phyloP scores from a whole-genome alignment of 1,284 basidiomycete genomes.

The Violaceomyces palustris region DNA sequence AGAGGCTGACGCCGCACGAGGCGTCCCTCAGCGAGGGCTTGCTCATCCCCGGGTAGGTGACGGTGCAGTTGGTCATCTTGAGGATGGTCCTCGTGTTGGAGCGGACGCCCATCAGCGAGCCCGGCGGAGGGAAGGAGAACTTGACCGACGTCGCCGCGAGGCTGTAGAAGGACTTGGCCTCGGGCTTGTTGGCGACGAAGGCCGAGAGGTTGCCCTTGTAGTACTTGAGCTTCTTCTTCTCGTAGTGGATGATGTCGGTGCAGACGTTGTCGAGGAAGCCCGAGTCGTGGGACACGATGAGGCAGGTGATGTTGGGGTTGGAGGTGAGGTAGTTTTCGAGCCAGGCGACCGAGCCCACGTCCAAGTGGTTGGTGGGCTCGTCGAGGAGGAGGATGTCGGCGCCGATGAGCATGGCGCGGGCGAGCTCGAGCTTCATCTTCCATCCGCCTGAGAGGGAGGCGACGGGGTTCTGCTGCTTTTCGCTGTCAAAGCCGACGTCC shows the following conservation, averaged over 20 bases:
- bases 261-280: constrained; percentile 95
- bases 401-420: constrained; percentile 54
- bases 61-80: constrained; percentile 86
- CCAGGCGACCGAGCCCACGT: constrained; percentile 86
- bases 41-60: constrained; percentile 83
- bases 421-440: constrained; percentile 93
- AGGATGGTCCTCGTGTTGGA: constrained; percentile 94
- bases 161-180: constrained; percentile 95
- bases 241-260: constrained; percentile 97
- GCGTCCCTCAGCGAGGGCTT: constrained; percentile 81
- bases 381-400: constrained; percentile 89
- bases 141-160: constrained; percentile 90
- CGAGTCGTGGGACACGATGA: constrained; percentile 97
- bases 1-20: constrained; percentile 86
- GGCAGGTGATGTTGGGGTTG: constrained; percentile 63
- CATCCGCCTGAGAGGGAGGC: constrained; percentile 92
- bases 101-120: constrained; percentile 92
- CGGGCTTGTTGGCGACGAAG: constrained; percentile 86
- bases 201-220: constrained; percentile 89
- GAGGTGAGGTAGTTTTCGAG: constrained; percentile 71
- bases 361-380: constrained; percentile 72
- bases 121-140: constrained; percentile 93
- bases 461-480: constrained; percentile 76
- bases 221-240: constrained; percentile 90
- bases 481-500: constrained; percentile 73